These are phyloP conservation scores for Russula dissimulans DNA, from an alignment of 768 basidiomycete species.

Conservation along the genomic window DNA sequence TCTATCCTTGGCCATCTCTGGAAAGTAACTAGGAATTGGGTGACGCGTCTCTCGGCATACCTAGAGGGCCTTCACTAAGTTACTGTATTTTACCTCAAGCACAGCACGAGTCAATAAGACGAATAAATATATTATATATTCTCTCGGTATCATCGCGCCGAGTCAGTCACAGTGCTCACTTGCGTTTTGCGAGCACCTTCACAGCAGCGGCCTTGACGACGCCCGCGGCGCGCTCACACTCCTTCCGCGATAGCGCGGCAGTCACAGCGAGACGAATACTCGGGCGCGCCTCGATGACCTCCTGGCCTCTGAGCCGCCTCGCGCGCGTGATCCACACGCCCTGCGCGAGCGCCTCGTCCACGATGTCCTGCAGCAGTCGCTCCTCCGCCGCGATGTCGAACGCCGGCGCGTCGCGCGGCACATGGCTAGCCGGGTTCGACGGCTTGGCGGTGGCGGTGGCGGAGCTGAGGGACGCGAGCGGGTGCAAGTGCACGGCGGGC, in stretches of 20 bases:
- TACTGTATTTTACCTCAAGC: too few relatives aligned
- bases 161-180: conserved; percentile 23
- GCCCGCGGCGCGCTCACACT: conserved; percentile 78
- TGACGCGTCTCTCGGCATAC: too few relatives aligned
- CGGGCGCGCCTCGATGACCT: conserved; percentile 71
- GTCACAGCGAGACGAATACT: conserved; percentile 79
- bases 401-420: conserved; percentile 36
- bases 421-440: conserved; percentile 41
- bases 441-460: conserved; percentile 28
- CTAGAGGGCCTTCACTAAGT: too few relatives aligned
- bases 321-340: conserved; percentile 84
- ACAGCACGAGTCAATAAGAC: too few relatives aligned
- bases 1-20: too few relatives aligned
- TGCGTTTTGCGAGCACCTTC: conserved; percentile 61
- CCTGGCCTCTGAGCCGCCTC: conserved; percentile 75
- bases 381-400: conserved; percentile 67
- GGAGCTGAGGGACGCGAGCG: conserved; percentile 10
- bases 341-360: conserved; percentile 74
- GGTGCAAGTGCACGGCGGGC: conserved; percentile 24
- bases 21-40: too few relatives aligned
- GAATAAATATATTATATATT: too few relatives aligned
- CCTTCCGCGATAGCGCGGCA: conserved; percentile 76
- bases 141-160: too few relatives aligned
- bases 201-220: conserved; percentile 64
- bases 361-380: conserved; percentile 77